A percentile compares a stretch with the other conserved stretches of the same genome.
These are phyloP conservation scores for Cystofilobasidium macerans DNA, from an alignment of 768 basidiomycete species.

Conservation along the genomic window DNA sequence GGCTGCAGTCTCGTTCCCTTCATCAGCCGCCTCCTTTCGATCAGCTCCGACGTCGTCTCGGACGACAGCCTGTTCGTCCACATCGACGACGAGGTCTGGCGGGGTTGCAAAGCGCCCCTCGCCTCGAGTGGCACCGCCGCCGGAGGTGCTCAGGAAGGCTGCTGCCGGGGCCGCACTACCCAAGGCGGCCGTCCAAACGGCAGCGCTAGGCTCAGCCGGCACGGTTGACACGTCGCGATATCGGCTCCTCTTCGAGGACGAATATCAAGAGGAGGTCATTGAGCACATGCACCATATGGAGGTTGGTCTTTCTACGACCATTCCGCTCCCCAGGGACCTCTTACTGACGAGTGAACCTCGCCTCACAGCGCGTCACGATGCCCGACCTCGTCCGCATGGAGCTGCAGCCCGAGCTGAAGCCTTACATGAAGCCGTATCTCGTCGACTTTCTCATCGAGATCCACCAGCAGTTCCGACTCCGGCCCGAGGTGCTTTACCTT, in stretches of 20 bases:
- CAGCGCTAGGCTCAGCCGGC: not conserved
- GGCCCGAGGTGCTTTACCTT: constrained; percentile 96
- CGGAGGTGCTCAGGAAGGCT: not conserved
- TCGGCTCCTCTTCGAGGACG: constrained; percentile 71
- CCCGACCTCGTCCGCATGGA: constrained; percentile 91
- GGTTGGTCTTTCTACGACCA: constrained; percentile 48
- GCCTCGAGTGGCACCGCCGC: not conserved
- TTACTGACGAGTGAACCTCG: not conserved
- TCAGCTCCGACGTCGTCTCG: not conserved
- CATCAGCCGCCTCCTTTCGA: constrained; percentile 1
- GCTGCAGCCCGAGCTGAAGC: constrained; percentile 94
- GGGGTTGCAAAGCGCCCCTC: not conserved
- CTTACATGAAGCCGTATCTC: constrained; percentile 98
- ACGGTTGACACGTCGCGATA: not conserved
- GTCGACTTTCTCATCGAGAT: constrained; percentile 98
- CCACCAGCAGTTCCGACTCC: constrained; percentile 92
- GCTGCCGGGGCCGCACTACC: not conserved
- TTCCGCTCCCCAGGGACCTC: not conserved
- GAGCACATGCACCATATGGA: constrained; percentile 97
- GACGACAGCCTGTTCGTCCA: not conserved
- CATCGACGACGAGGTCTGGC: not conserved
- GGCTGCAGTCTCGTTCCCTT: not conserved
- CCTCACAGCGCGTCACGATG: constrained; percentile 40
- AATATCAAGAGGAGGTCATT: constrained; percentile 85
- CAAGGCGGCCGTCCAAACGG: not conserved